These are phyloP conservation scores for Plasmodium vivax DNA, from an alignment of 169 alveolate species.

Conservation along the genomic window DNA sequence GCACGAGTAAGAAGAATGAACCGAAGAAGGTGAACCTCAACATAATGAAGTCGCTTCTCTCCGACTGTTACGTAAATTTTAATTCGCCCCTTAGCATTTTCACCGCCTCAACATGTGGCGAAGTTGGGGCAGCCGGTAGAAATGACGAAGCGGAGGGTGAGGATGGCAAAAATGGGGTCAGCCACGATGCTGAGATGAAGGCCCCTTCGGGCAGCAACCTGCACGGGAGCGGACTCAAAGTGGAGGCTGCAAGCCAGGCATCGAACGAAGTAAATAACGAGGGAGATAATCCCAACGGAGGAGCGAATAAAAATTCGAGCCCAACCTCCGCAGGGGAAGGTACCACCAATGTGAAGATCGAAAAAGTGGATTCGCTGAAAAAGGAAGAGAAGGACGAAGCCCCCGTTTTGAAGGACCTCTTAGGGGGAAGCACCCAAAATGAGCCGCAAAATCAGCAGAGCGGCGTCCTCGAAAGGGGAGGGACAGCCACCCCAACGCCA, in stretches of 20 bases:
- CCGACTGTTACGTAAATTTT: slow-evolving; percentile 10
- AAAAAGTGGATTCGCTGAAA: slow-evolving; percentile 57
- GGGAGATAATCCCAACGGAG: neutral
- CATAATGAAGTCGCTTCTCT: slow-evolving; percentile 23
- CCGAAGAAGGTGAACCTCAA: slow-evolving; percentile 17
- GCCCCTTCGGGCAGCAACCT: neutral
- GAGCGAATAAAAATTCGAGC: neutral
- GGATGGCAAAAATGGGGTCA: neutral
- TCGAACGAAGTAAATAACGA: neutral
- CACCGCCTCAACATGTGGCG: neutral
- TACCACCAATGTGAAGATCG: slow-evolving; percentile 35
- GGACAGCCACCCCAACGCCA: neutral
- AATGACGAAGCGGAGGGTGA: neutral
- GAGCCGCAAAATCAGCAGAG: neutral
- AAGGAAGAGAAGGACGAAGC: slow-evolving; percentile 71
- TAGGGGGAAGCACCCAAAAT: neutral
- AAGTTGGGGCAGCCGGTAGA: neutral
- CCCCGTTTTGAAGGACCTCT: neutral
- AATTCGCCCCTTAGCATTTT: slow-evolving; percentile 22
- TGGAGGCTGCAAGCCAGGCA: neutral
- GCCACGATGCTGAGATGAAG: neutral
- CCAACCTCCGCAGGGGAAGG: neutral
- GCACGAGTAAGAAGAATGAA: neutral
- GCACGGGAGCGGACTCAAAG: neutral
- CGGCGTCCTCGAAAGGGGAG: neutral